A percentile compares a stretch with the other conserved stretches of the same genome.
Conservation (phyloP, 345 rosid genomes). For the Populus deltoides region DNA sequence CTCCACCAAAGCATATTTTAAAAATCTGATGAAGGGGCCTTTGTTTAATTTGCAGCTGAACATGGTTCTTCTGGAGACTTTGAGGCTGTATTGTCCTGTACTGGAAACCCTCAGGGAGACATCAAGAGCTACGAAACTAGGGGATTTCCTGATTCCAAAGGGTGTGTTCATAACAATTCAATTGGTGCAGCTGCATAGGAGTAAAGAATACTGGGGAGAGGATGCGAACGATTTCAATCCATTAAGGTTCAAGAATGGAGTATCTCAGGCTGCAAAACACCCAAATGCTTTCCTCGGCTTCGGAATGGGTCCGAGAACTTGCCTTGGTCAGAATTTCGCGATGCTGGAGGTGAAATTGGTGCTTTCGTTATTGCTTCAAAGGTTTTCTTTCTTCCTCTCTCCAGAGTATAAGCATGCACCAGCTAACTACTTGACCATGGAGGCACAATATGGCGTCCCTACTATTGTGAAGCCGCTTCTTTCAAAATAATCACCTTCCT, state of each 20-base stretch:
- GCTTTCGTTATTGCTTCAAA: constrained; percentile 44
- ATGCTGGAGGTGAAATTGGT: constrained; percentile 56
- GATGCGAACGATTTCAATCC: constrained; percentile 64
- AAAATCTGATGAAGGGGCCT: no score
- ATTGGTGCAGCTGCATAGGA: constrained; percentile 33
- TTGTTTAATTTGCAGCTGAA: constrained; percentile 33
- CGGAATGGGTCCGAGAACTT: constrained; percentile 52
- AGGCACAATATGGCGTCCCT: constrained; percentile 48
- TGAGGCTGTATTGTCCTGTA: constrained; percentile 58
- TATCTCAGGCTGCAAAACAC: constrained; percentile 42
- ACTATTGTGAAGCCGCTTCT: constrained; percentile 36
- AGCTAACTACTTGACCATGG: constrained; percentile 25
- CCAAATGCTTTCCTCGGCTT: constrained; percentile 49
- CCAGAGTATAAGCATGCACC: constrained; percentile 54
- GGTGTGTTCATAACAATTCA: constrained; percentile 29
- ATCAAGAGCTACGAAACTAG: constrained; percentile 41
- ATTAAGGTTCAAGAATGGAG: constrained; percentile 39
- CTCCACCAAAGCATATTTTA: no score
- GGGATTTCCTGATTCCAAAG: constrained; percentile 48
- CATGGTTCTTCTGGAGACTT: constrained; percentile 56
- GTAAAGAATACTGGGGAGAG: constrained; percentile 53
- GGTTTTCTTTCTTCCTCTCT: constrained; percentile 50
- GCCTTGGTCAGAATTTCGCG: constrained; percentile 67
- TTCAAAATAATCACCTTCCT: no score
- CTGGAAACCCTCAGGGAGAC: constrained; percentile 30